phyloP scores from a whole-genome alignment of 2,329 filamentous ascomycete species.

The Botrytis tulipae region DNA sequence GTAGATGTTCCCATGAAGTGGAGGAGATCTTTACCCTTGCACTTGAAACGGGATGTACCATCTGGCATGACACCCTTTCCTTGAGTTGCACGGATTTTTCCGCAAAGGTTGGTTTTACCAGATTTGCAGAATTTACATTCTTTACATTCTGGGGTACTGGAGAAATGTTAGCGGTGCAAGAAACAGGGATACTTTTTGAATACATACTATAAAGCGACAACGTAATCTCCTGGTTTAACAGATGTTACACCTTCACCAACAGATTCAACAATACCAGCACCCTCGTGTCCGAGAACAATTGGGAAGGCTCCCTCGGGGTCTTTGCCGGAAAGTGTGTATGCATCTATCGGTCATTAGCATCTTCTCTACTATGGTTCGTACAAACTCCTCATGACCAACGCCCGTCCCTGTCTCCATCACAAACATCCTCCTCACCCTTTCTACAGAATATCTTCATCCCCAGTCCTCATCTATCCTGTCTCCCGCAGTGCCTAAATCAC shows the following conservation, averaged over 20 bases:
- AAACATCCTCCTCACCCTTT: neutral
- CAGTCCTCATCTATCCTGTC: no score
- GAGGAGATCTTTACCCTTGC: slow-evolving; percentile 89
- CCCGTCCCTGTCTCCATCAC: neutral
- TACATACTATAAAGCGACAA: slow-evolving; percentile 79
- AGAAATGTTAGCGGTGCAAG: slow-evolving; percentile 13
- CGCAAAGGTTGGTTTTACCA: slow-evolving; percentile 98
- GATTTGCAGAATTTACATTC: slow-evolving; percentile 99
- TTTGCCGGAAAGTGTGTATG: slow-evolving; percentile 93
- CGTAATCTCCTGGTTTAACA: slow-evolving; percentile 90
- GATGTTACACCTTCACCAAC: slow-evolving; percentile 92
- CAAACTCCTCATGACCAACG: neutral
- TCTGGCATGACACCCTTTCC: slow-evolving; percentile 97
- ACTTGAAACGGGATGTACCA: slow-evolving; percentile 90
- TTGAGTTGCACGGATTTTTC: slow-evolving; percentile 97
- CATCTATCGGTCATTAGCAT: slow-evolving; percentile 54
- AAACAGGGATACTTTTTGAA: neutral
- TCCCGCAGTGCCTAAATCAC: neutral
- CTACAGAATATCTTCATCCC: neutral
- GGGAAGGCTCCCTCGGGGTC: slow-evolving; percentile 95
- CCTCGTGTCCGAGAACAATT: slow-evolving; percentile 85
- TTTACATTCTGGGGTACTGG: slow-evolving; percentile 88
- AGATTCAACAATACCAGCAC: slow-evolving; percentile 88
- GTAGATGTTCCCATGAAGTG: slow-evolving; percentile 99
- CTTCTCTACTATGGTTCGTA: neutral